Evolutionary conservation across 2,329 filamentous ascomycete species (phyloP), one percentile per base, ranked within the genome.

Genomic region (Lachnellula arida): DNA sequence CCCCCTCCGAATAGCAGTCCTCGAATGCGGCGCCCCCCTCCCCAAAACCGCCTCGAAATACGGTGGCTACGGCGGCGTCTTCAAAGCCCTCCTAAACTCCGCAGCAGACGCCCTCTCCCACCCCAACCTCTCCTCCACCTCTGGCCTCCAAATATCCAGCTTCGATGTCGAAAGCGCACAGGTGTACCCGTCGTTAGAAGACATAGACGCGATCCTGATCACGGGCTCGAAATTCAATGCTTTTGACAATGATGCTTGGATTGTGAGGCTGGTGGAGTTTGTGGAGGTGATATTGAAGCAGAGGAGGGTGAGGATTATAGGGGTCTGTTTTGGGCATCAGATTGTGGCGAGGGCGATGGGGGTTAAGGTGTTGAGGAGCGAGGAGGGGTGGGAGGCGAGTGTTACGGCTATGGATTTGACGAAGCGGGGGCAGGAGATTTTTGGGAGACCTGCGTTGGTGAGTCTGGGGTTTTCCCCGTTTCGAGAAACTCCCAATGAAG

Each of bases 311-410:
- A 81, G 84, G 37, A 73, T 92, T n/a, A 78, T 96, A 15, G 91
- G 90, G 11, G 80, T 94, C 15, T 96, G 91, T 72, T 96, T 93
- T 70, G 91, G 91, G 5, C 91, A 95, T 70, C 90, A 96, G 75
- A 91, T 96, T 65, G 75, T 94, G 44, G 89, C 81, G 1, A 79
- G 90, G 51, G 88, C 89, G 1, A 69, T 92, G 63, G 88, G 84
- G 3, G 80, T 75, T 19, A 80, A 81, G 63, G 87, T 95, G 2
- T 85, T 78, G 37, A 75, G 84, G 53, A 89, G 82, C 68, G 78
- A 84, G 23, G 71, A 75, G 19, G 90, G 89, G 2, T 96, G 91
- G 91, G 91, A 96, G 73, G 75, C 89, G n/a, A 84, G 87, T 49
- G 90, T 94, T 2, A 81, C 81, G 23, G 79, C 85, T 28, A 77